Evolutionary conservation across 1,284 basidiomycete genomes (phyloP).

Genomic region (Cryptococcus sp.): DNA sequence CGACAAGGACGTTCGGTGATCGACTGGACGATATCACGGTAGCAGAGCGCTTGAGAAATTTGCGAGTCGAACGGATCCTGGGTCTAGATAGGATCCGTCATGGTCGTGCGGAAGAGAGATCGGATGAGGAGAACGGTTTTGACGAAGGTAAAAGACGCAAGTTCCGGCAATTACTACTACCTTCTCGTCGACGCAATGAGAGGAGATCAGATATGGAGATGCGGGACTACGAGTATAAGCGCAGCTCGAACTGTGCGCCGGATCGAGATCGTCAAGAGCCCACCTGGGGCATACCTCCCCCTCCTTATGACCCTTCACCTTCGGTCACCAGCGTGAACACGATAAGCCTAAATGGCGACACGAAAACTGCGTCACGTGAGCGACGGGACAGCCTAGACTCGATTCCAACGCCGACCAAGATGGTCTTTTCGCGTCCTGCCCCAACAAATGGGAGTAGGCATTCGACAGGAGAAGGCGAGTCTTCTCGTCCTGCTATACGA

Average conservation of each 20-base stretch:
- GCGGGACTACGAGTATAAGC: neutral
- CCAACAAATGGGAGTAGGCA: neutral
- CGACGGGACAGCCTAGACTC: slow-evolving; percentile 16
- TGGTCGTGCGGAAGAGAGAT: neutral
- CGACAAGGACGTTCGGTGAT: slow-evolving; percentile 40
- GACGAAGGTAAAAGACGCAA: slow-evolving; percentile 12
- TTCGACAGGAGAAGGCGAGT: neutral
- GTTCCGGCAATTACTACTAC: slow-evolving; percentile 24
- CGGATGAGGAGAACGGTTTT: slow-evolving; percentile 2
- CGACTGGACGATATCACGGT: slow-evolving; percentile 36
- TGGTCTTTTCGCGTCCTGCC: slow-evolving; percentile 1
- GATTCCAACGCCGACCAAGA: slow-evolving; percentile 13
- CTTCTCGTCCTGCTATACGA: neutral
- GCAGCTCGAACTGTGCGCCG: slow-evolving; percentile 2
- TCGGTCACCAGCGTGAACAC: neutral
- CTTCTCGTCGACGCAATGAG: slow-evolving; percentile 10
- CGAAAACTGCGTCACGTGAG: neutral
- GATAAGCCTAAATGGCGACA: neutral
- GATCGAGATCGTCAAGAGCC: neutral
- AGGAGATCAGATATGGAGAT: slow-evolving; percentile 6
- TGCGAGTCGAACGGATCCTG: slow-evolving; percentile 28
- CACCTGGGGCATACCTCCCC: neutral
- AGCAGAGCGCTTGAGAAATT: slow-evolving; percentile 17
- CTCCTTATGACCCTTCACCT: neutral
- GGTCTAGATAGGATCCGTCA: slow-evolving; percentile 30